Evolutionary conservation across 306 rosid species (phyloP), one percentile per base, ranked within the genome.

Genomic region (Vigna reflexopilosa): DNA sequence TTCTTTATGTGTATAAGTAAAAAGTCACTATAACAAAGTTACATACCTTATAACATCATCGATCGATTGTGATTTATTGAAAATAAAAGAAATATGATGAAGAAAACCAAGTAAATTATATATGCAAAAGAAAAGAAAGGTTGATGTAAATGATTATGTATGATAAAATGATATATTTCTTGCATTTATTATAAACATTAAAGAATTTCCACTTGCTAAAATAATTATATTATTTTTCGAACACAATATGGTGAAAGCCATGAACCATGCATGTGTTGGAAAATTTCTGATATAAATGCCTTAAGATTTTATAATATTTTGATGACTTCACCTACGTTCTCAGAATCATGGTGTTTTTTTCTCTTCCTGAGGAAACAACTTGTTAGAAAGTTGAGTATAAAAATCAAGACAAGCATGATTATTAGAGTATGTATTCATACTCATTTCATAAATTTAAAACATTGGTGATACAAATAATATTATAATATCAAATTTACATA

Each of bases 261-360:
- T 77, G 81, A 66, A 67, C 47, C 81, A 66, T 67, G 81, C 81
- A 20, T 64, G 1, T 17, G 71, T 49, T 19, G 47, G 36, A 44
- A 59, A 61, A n/a, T 5, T 17, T 61, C 58, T 30, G 1, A 16
- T 47, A 9, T 11, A 26, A 47, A 6, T 6, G 17, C 15, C 47
- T 11, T 30, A 17, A 9, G 1, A 3, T 19, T 8, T 42, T 57
- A 40, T 42, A 24, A n/a, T 30, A 51, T 51, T 36, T 50, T 76
- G 80, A 54, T 50, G 63, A 76, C 73, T 51, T 50, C 66, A 76
- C 13, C 65, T 64, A 15, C 64, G 64, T 50, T 76, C 72, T 40
- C 8, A 32, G 19, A 49, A 75, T 62, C 13, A 62, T 24, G 0
- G 4, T 30, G 4, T 34, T 71, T 52, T 40, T 40, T 6, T 5